Percentiles rank a stretch among this genome's conserved stretches.
Conservation (phyloP, 2,329 filamentous ascomycete species). For the Incumbomyces delicatus region DNA sequence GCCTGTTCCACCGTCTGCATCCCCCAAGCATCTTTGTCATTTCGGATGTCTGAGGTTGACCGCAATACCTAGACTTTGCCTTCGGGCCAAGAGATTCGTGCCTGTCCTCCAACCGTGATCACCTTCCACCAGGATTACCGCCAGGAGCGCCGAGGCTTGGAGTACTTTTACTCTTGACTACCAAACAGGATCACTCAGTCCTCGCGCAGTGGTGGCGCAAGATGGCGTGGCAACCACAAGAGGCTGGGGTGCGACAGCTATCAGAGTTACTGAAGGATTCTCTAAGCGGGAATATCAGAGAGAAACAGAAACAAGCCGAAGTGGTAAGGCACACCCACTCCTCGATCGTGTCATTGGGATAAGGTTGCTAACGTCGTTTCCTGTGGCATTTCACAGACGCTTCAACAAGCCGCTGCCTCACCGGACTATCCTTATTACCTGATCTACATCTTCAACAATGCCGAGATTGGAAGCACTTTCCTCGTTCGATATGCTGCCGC, state of each 20-base stretch:
- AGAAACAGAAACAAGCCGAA: constrained; percentile 80
- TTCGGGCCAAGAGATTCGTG: too few relatives aligned
- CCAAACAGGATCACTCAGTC: too few relatives aligned
- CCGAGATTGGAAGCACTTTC: constrained; percentile 58
- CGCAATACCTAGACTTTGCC: too few relatives aligned
- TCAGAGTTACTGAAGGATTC: constrained; percentile 85
- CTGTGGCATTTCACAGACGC: constrained; percentile 55
- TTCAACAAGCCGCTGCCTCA: constrained; percentile 74
- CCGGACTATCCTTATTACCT: constrained; percentile 98
- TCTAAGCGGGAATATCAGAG: constrained; percentile 70
- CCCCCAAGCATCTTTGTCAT: too few relatives aligned
- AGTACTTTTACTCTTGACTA: too few relatives aligned
- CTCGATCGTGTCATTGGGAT: not conserved
- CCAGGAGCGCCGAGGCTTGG: too few relatives aligned
- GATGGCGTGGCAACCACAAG: constrained; percentile 54
- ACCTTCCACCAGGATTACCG: too few relatives aligned
- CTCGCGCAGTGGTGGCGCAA: too few relatives aligned
- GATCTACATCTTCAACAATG: constrained; percentile 73
- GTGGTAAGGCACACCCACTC: constrained; percentile 47
- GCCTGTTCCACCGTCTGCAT: too few relatives aligned
- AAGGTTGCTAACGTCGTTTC: not conserved
- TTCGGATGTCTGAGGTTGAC: too few relatives aligned
- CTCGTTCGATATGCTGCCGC: constrained; percentile 77
- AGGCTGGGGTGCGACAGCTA: constrained; percentile 80
- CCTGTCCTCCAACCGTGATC: too few relatives aligned